Evolutionary conservation across 2,329 filamentous ascomycete genomes (phyloP), one percentile per base, ranked within the genome.

Genomic region (Aspergillus neoniger): DNA sequence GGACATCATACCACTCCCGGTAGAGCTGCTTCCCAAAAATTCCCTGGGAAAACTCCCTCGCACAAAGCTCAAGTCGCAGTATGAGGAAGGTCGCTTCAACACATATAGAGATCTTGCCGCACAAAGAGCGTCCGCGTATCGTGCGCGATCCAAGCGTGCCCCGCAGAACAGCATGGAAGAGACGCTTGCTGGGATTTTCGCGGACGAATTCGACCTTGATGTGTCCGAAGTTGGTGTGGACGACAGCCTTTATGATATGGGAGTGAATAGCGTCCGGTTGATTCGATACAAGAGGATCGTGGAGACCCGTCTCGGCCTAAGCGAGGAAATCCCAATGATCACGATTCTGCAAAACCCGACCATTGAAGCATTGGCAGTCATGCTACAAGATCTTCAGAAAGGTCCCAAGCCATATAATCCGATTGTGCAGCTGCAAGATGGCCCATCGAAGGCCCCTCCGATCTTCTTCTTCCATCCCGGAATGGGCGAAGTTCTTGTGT

Each of bases 261-360:
- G 53, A n/a, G 43, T 55, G 3, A 55, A 43, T 25, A 44, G 39
- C 10, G 43, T 55, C 25, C 39, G 43, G n/a, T 25, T 55, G n/a
- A 55, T 55, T 39, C 39, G 41, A 21, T 44, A 55, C 25, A 55
- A 55, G 53, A 43, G 43, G 10, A 55, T 55, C n/a, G 53, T 44
- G 38, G 53, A 55, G 39, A 19, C 47, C 7, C 53, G 43, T 9
- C 53, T 55, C 8, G 53, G 43, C 12, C 23, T 55, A 14, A 47
- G 5, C 5, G 23, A 44, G 5, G 53, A 55, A 21, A 43, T 55
- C 15, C 53, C 53, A 3, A 55, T 55, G 53, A 55, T 55, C 39
- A 55, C 53, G 15, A 43, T 55, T 28, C 41, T 55, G 53, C 41
- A 43, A 5, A 47, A 55, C 53, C 41, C 39, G 15, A 55, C 53